Conservation (phyloP, 805 yeast species). For the Metschnikowia dekortorum region DNA sequence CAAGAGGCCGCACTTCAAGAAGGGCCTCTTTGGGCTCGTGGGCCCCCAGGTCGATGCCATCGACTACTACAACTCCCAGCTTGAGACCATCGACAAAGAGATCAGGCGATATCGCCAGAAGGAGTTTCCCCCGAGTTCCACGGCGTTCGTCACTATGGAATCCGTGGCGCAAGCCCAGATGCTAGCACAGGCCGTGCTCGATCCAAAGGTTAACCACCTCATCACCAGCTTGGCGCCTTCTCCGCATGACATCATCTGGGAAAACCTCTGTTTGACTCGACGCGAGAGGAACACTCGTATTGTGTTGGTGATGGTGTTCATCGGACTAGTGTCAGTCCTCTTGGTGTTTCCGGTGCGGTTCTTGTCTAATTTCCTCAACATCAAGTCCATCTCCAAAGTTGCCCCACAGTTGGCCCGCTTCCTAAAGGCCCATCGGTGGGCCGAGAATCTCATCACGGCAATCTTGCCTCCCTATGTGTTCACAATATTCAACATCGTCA, state of each 20-base stretch:
- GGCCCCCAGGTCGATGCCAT: conserved; percentile 81
- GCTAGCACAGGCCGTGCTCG: conserved; percentile 93
- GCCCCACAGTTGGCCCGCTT: conserved; percentile 80
- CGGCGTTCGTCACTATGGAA: conserved; percentile 93
- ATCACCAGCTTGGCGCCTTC: conserved; percentile 90
- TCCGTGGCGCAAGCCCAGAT: conserved; percentile 93
- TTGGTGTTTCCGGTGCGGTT: conserved; percentile 81
- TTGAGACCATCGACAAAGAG: conserved; percentile 66
- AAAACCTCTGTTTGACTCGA: conserved; percentile 76
- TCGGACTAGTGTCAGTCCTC: conserved; percentile 64
- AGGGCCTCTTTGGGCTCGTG: conserved; percentile 57
- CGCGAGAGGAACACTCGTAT: conserved; percentile 63
- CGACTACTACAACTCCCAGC: conserved; percentile 63
- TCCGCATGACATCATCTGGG: conserved; percentile 94
- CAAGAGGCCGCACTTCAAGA: conserved; percentile 57
- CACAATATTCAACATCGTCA: conserved; percentile 73
- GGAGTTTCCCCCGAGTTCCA: conserved; percentile 77
- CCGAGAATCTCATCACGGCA: conserved; percentile 77
- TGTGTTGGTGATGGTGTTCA: conserved; percentile 59
- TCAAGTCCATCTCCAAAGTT: conserved; percentile 69
- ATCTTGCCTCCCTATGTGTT: conserved; percentile 87
- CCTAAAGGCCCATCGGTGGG: conserved; percentile 62
- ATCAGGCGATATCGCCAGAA: conserved; percentile 60
- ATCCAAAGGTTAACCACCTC: conserved; percentile 79
- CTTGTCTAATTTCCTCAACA: conserved; percentile 75